These are phyloP conservation scores for Nissolia schottii DNA, from an alignment of 306 rosid species.

Conservation along the genomic window DNA sequence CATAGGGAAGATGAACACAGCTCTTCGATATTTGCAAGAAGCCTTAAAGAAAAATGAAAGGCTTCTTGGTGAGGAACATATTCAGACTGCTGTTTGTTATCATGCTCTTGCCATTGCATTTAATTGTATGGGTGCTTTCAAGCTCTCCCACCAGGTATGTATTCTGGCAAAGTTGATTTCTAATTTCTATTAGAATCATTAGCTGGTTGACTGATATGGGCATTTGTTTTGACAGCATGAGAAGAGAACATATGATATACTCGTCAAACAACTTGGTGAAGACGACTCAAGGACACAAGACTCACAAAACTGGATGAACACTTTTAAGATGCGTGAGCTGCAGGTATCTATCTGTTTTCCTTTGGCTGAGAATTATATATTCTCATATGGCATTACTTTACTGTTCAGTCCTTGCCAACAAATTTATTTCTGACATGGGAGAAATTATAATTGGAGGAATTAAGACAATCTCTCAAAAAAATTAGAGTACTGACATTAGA, in stretches of 20 bases:
- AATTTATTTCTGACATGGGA: neutral
- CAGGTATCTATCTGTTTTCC: conserved; percentile 47
- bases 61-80: conserved; percentile 96
- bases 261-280: conserved; percentile 95
- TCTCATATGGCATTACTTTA: neutral
- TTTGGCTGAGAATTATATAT: neutral
- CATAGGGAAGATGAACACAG: conserved; percentile 92
- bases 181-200: neutral
- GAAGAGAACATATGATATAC: conserved; percentile 89
- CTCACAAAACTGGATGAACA: conserved; percentile 95
- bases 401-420: neutral
- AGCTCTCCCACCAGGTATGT: conserved; percentile 92
- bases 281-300: conserved; percentile 94
- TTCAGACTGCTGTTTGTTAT: conserved; percentile 98
- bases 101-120: conserved; percentile 97
- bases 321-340: conserved; percentile 89
- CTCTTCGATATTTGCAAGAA: conserved; percentile 99
- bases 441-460: neutral
- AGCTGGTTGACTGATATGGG: conserved; percentile 13
- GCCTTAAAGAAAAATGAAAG: conserved; percentile 95
- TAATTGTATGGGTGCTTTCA: conserved; percentile 97
- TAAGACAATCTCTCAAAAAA: neutral
- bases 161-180: neutral
- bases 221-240: conserved; percentile 66
- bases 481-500: neutral